Conservation (phyloP, 106 monocot genomes). For the Phalaenopsis equestris region DNA sequence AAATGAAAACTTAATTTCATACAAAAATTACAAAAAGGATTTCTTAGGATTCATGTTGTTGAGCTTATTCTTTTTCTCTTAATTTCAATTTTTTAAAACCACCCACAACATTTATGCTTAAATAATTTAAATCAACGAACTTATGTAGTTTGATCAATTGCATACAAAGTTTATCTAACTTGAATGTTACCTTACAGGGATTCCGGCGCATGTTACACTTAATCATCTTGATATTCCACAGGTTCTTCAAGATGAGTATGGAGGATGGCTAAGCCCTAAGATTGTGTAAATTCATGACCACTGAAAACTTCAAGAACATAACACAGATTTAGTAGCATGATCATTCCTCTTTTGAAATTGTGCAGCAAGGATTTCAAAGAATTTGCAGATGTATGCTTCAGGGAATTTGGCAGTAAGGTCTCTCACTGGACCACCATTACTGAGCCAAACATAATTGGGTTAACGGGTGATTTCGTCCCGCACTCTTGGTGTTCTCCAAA, state of each 20-base stretch:
- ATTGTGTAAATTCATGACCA: slow-evolving; percentile 37
- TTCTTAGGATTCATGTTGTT: no score
- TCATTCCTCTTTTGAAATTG: not conserved
- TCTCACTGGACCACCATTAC: slow-evolving; percentile 49
- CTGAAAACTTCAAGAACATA: not conserved
- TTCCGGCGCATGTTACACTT: slow-evolving; percentile 48
- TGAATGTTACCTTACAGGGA: slow-evolving; percentile 27
- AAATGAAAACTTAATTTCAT: no score
- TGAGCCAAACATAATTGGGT: slow-evolving; percentile 36
- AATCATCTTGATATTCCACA: slow-evolving; percentile 62
- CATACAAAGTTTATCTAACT: no score
- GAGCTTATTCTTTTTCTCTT: no score
- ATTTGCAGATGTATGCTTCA: slow-evolving; percentile 59
- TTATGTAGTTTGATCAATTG: no score
- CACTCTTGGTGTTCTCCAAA: slow-evolving; percentile 16
- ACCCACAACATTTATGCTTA: no score
- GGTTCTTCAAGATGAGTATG: slow-evolving; percentile 70
- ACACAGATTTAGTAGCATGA: not conserved
- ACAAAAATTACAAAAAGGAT: no score
- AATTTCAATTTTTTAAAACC: no score
- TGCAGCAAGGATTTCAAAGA: slow-evolving; percentile 63
- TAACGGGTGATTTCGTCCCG: slow-evolving; percentile 9
- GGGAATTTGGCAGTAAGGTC: slow-evolving; percentile 53
- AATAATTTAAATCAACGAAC: no score
- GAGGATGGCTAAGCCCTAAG: slow-evolving; percentile 58